phyloP scores from a whole-genome alignment of 495 filamentous ascomycete genomes.

The Tuber melanosporum region DNA sequence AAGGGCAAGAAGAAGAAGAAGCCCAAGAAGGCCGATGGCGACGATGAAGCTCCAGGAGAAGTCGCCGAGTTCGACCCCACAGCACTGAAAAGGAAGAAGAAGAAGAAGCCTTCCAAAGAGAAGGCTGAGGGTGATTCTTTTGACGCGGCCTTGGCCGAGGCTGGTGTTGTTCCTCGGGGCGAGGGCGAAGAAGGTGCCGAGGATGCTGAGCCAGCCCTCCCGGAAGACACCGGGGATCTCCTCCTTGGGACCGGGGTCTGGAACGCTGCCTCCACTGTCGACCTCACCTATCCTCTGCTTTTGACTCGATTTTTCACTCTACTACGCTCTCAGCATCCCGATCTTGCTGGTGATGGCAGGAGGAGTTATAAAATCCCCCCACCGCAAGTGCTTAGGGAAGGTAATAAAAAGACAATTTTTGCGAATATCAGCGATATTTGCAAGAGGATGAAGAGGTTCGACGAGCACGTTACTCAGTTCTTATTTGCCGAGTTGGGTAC shows the following conservation, averaged over 20 bases:
- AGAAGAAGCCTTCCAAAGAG: conserved; percentile 47
- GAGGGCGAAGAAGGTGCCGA: conserved; percentile 49
- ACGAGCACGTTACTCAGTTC: conserved; percentile 95
- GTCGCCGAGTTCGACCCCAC: conserved; percentile 39
- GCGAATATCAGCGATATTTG: conserved; percentile 92
- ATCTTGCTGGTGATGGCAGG: conserved; percentile 71
- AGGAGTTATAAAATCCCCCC: conserved; percentile 98
- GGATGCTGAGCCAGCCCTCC: conserved; percentile 48
- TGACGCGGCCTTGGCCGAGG: conserved; percentile 72
- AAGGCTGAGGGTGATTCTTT: conserved; percentile 67
- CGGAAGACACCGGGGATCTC: conserved; percentile 65
- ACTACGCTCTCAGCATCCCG: conserved; percentile 86
- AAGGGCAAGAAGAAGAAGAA: conserved; percentile 88
- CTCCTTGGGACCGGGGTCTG: conserved; percentile 91
- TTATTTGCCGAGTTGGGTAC: conserved; percentile 97
- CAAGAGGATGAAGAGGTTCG: conserved; percentile 87
- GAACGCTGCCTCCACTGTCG: conserved; percentile 66
- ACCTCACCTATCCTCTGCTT: conserved; percentile 76
- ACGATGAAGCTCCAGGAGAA: conserved; percentile 46
- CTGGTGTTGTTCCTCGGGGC: conserved; percentile 53
- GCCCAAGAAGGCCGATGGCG: conserved; percentile 72
- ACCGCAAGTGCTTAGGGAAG: conserved; percentile 98
- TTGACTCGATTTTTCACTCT: conserved; percentile 87
- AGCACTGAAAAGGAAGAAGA: conserved; percentile 36
- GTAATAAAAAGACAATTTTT: conserved; percentile 99